Base-by-base conservation (phyloP, 2,329 filamentous ascomycete species). In the Aspergillus sp. region DNA sequence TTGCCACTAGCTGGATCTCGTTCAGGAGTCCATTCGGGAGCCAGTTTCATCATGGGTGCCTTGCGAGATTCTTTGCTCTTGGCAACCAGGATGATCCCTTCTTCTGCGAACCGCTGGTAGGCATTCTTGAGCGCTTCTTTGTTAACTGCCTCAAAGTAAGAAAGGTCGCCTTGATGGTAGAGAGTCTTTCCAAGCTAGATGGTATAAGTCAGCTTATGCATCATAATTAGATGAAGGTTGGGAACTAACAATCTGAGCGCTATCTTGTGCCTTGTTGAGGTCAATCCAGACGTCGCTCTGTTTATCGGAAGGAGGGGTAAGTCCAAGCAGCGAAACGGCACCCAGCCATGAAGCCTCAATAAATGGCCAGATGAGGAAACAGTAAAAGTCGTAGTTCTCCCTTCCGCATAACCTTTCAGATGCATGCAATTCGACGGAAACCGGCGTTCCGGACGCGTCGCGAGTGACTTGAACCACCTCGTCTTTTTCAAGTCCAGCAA, bases 341-440 rank as follows among this genome's bases (percentile, higher is more conserved):
- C 88, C 90, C 1, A 98, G 78, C 93, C 93, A 98, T 44, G 80
- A 85, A 0, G 90, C 86, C 67, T 98, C 93, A 55, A 97, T 90
- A 57, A 98, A 98, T 0, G 93, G 93, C 93, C 93, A 98, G 52
- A 98, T 88, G 19, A 98, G 72, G 75, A 97, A 98, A 70, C 91
- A 97, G 70, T 97, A 97, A 68, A 98, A 98, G 63, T 98, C 93
- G 60, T 86, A 98, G 59, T 96, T 97, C 67, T 98, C 93, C 34
- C 91, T 76, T 1, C 93, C 93, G 5, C 79, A 82, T 29, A 78
- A 75, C 12, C 90, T 78, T 66, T 98, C 93, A 3, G 78, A 71
- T 4, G 86, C 80, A 12, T 86, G 84, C 5, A 98, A 74, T 4
- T 88, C 88, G 34, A 96, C 73, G 46, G 73, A 72, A n/a, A 88